A percentile compares a stretch with the other conserved stretches of the same genome.
phyloP scores from a whole-genome alignment of 169 alveolate species.

The Plasmodium gaboni region DNA sequence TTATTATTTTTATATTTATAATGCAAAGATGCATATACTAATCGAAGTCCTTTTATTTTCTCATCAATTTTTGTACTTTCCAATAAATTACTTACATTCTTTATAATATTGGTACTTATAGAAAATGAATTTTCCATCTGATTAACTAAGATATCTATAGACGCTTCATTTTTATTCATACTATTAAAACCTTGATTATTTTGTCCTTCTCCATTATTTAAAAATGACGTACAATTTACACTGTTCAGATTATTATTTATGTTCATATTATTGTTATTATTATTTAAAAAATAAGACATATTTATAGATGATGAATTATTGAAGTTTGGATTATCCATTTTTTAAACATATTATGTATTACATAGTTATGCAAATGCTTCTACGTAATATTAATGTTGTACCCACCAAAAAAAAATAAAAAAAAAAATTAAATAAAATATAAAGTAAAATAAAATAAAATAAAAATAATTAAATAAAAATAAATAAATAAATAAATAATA shows the following conservation, averaged over 20 bases:
- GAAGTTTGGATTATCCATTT: slow-evolving; percentile 74
- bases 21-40: slow-evolving; percentile 74
- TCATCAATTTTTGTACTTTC: slow-evolving; percentile 67
- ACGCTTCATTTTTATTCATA: slow-evolving; percentile 68
- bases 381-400: neutral
- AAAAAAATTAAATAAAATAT: slow-evolving; percentile 1
- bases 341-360: slow-evolving; percentile 32
- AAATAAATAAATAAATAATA: too few relatives aligned
- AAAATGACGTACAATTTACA: slow-evolving; percentile 31
- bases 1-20: slow-evolving; percentile 63
- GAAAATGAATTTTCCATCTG: slow-evolving; percentile 76
- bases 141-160: slow-evolving; percentile 71
- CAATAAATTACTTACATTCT: slow-evolving; percentile 70
- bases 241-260: slow-evolving; percentile 15
- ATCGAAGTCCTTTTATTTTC: slow-evolving; percentile 70
- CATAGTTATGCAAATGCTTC: neutral
- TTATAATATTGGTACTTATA: slow-evolving; percentile 63
- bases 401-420: slow-evolving; percentile 1
- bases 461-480: too few relatives aligned
- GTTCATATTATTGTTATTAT: slow-evolving; percentile 34
- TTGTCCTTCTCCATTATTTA: slow-evolving; percentile 33
- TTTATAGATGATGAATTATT: slow-evolving; percentile 45
- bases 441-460: neutral
- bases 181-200: slow-evolving; percentile 34
- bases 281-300: slow-evolving; percentile 71